phyloP scores from a whole-genome alignment of 2,329 filamentous ascomycete species.

The Fusarium camptoceras region DNA sequence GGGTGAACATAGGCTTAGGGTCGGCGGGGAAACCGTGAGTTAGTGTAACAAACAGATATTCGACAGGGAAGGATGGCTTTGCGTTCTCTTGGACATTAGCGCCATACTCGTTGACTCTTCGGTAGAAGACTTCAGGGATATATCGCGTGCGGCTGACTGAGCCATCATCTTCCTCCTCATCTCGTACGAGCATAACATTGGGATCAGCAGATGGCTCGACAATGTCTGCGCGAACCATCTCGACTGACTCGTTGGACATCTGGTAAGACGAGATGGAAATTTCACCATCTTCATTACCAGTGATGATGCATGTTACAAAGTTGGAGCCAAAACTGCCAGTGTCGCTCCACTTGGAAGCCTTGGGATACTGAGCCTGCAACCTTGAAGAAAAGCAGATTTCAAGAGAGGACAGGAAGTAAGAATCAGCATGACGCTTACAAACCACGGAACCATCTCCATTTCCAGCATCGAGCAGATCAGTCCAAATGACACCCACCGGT shows the following conservation, averaged over 20 bases:
- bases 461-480: slow-evolving; percentile 87
- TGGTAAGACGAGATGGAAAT: slow-evolving; percentile 94
- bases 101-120: slow-evolving; percentile 94
- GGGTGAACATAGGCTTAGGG: slow-evolving; percentile 80
- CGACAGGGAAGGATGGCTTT: slow-evolving; percentile 94
- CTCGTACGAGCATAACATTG: slow-evolving; percentile 91
- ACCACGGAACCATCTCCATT: slow-evolving; percentile 85
- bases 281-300: slow-evolving; percentile 89
- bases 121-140: slow-evolving; percentile 97
- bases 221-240: slow-evolving; percentile 96
- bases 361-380: slow-evolving; percentile 88
- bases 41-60: slow-evolving; percentile 94
- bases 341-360: slow-evolving; percentile 96
- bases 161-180: slow-evolving; percentile 86
- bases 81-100: slow-evolving; percentile 97
- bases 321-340: slow-evolving; percentile 94
- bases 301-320: slow-evolving; percentile 95
- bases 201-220: slow-evolving; percentile 96
- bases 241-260: slow-evolving; percentile 92
- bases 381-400: slow-evolving; percentile 91
- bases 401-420: slow-evolving; percentile 91
- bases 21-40: slow-evolving; percentile 94
- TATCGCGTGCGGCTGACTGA: slow-evolving; percentile 79
- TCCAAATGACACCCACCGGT: slow-evolving; percentile 93
- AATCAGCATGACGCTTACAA: slow-evolving; percentile 96